These are phyloP conservation scores for Cyclostephanos invisitatus DNA, from an alignment of 108 stramenopile species.

Conservation along the genomic window DNA sequence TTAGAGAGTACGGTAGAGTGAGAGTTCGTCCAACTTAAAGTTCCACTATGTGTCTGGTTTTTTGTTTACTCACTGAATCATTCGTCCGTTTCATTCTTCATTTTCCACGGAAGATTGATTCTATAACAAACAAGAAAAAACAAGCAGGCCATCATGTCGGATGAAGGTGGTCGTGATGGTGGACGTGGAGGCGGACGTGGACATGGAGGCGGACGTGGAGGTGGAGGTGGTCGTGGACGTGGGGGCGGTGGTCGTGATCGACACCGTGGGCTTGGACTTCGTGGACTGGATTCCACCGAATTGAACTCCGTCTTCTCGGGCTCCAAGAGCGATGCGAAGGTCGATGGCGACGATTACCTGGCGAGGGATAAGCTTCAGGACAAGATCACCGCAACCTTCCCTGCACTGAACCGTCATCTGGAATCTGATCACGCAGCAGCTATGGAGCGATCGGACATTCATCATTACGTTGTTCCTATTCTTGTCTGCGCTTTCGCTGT, in stretches of 20 bases:
- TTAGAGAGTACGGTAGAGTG: no score
- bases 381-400: background rate
- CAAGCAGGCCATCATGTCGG: no score
- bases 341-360: background rate
- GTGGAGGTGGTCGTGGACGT: background rate
- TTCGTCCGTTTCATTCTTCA: no score
- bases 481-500: background rate
- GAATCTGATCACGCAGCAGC: background rate
- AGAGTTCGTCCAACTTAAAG: no score
- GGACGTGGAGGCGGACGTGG: no score
- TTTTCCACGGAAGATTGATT: no score
- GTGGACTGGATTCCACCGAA: background rate
- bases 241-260: background rate
- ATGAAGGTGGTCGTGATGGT: no score
- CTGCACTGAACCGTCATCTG: background rate
- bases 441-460: background rate
- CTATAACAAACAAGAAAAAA: no score
- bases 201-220: no score
- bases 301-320: background rate
- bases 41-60: no score
- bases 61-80: no score
- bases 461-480: background rate
- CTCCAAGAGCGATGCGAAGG: background rate
- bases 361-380: background rate
- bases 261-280: background rate